Evolutionary conservation across 768 basidiomycete genomes (phyloP).

Genomic region (Leccinum ochraceum): DNA sequence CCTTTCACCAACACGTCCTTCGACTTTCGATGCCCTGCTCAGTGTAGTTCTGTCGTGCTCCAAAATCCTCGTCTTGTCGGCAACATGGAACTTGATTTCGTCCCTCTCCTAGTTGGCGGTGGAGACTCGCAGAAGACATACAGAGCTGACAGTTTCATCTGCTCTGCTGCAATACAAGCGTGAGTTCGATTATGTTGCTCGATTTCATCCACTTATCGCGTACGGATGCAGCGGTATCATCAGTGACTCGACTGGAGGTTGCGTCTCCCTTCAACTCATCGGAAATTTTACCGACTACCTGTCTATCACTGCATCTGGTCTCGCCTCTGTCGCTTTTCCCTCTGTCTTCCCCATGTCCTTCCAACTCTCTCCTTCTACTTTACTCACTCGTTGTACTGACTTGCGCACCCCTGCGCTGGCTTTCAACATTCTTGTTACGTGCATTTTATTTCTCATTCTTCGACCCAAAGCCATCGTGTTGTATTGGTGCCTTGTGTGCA

Average conservation of each 20-base stretch:
- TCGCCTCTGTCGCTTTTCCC: conserved; percentile 73
- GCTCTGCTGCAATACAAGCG: conserved; percentile 82
- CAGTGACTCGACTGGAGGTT: conserved; percentile 69
- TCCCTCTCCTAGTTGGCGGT: conserved; percentile 83
- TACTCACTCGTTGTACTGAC: conserved; percentile 68
- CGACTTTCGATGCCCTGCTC: conserved; percentile 82
- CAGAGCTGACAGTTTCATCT: conserved; percentile 83
- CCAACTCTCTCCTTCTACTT: conserved; percentile 49
- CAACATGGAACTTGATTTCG: conserved; percentile 58
- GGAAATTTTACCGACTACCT: conserved; percentile 74
- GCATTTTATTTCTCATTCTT: conserved; percentile 68
- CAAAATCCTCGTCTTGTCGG: conserved; percentile 79
- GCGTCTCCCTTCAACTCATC: conserved; percentile 65
- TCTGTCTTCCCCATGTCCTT: conserved; percentile 74
- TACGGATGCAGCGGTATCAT: conserved; percentile 56
- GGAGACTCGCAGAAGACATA: conserved; percentile 73
- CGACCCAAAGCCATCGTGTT: conserved; percentile 68
- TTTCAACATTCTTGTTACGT: conserved; percentile 70
- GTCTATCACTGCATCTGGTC: conserved; percentile 57
- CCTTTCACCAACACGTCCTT: conserved; percentile 64
- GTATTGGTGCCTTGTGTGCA: conserved; percentile 79
- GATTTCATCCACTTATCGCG: conserved; percentile 9
- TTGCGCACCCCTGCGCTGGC: conserved; percentile 67
- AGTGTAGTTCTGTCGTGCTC: conserved; percentile 61
- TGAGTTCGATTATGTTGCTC: conserved; percentile 39